Evolutionary conservation across 148 eudicot genomes (phyloP), one percentile per base, ranked within the genome.

Genomic region (Diospyros lotus): DNA sequence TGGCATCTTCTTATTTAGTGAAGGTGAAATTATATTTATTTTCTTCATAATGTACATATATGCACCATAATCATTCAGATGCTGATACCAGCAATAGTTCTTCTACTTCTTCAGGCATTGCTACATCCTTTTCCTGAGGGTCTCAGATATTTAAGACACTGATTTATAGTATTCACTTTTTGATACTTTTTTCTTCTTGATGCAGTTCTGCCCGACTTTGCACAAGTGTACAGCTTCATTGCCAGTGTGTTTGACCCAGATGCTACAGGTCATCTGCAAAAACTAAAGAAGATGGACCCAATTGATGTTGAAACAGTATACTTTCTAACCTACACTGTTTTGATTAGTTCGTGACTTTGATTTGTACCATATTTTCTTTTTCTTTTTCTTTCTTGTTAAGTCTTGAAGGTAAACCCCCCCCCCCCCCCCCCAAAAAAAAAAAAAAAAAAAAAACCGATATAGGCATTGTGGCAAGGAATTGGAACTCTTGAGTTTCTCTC

Each of bases 191-290:
- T 64, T 73, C 51, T 63, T 40, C 63, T 76, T 76, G 69, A 51
- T 88, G 85, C 97, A 94, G 98, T 90, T 82, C 86, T 94, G 55
- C 98, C 98, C 17, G 98, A 94, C 86, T 94, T 94, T 81, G 91
- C 91, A 73, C 89, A 92, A 87, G 98, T 94, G 50, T 94, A 94
- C 85, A 82, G 82, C 78, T 94, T 92, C 82, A 89, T 94, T 52
- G 98, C 97, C 77, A 92, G 98, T 74, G 91, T 94, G 64, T 92
- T 94, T 83, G 98, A 94, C 78, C 98, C 98, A 61, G 85, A 84
- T 68, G 77, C 84, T 13, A 73, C 76, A 28, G 87, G 86, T 61
- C 97, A 92, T 65, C 73, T 92, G 81, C 92, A 83, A 71, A 86
- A 81, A 60, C 86, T 94, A 62, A 90, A 88, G 80, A 90, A 80